A percentile compares a stretch with the other conserved stretches of the same genome.
These are phyloP conservation scores for Neonectria sp. DNA, from an alignment of 2,329 filamentous ascomycete genomes.

Conservation along the genomic window DNA sequence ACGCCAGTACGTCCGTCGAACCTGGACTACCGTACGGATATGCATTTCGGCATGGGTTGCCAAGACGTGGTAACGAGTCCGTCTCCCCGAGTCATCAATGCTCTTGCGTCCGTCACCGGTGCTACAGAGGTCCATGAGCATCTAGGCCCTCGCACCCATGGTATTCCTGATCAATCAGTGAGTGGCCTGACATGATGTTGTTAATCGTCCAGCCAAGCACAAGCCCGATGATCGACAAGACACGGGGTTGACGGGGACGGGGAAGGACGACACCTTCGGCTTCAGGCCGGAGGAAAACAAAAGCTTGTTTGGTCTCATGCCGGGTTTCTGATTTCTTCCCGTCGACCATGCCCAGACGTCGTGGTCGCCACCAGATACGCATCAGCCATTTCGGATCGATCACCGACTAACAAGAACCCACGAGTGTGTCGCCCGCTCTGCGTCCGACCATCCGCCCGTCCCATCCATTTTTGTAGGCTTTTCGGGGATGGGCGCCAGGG, in stretches of 20 bases:
- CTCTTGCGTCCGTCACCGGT: constrained; percentile 23
- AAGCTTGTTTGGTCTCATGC: constrained; percentile 12
- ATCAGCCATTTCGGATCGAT: constrained; percentile 8
- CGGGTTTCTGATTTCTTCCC: constrained; percentile 15
- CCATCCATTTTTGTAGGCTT: constrained; percentile 21
- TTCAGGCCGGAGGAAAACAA: constrained; percentile 11
- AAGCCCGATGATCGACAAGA: constrained; percentile 27
- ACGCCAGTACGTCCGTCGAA: neutral
- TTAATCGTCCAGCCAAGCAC: constrained; percentile 20
- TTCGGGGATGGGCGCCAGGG: constrained; percentile 3
- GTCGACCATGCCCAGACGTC: constrained; percentile 8
- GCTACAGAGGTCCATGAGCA: constrained; percentile 27
- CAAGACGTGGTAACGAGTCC: constrained; percentile 11
- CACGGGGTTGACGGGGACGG: constrained; percentile 1
- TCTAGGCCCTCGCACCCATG: constrained; percentile 27
- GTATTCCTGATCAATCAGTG: constrained; percentile 1
- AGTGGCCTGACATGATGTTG: constrained; percentile 22
- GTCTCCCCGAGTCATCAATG: constrained; percentile 2
- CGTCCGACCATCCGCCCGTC: constrained; percentile 20
- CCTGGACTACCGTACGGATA: neutral
- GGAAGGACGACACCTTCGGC: neutral
- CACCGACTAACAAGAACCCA: neutral
- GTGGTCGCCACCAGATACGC: constrained; percentile 15
- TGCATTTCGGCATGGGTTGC: constrained; percentile 5
- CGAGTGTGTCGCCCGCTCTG: constrained; percentile 18